These are phyloP conservation scores for Sanghuangporus baumii DNA, from an alignment of 1,284 basidiomycete species.

Conservation along the genomic window DNA sequence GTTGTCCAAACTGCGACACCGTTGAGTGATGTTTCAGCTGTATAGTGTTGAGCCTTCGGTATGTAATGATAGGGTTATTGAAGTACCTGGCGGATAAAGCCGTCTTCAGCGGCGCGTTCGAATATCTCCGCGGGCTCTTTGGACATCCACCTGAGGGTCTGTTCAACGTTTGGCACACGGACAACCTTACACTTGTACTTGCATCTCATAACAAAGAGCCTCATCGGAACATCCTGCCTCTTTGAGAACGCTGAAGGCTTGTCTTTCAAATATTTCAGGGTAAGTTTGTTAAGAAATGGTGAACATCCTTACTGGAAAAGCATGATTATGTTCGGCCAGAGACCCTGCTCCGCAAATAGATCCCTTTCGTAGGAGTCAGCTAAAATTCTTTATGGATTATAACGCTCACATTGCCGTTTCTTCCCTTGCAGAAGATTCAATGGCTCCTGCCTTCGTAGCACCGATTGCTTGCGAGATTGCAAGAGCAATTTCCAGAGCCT, in stretches of 20 bases:
- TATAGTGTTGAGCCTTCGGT: neutral
- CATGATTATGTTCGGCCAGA: slow-evolving; percentile 65
- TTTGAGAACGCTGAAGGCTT: slow-evolving; percentile 56
- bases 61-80: neutral
- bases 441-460: slow-evolving; percentile 61
- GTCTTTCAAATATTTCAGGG: slow-evolving; percentile 29
- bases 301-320: slow-evolving; percentile 42
- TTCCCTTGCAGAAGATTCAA: slow-evolving; percentile 56
- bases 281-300: neutral
- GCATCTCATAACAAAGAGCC: slow-evolving; percentile 64
- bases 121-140: slow-evolving; percentile 70
- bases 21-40: slow-evolving; percentile 57
- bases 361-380: slow-evolving; percentile 28
- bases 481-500: slow-evolving; percentile 41
- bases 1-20: slow-evolving; percentile 58
- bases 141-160: slow-evolving; percentile 56
- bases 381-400: neutral
- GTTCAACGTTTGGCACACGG: neutral
- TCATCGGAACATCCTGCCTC: slow-evolving; percentile 65
- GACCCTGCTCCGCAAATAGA: slow-evolving; percentile 58
- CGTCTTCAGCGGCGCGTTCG: slow-evolving; percentile 60
- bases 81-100: slow-evolving; percentile 50
- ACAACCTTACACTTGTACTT: slow-evolving; percentile 17
- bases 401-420: slow-evolving; percentile 50
- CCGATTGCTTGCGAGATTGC: slow-evolving; percentile 54